These are phyloP conservation scores for Fusarium staphyleae DNA, from an alignment of 2,329 filamentous ascomycete species.

Conservation along the genomic window DNA sequence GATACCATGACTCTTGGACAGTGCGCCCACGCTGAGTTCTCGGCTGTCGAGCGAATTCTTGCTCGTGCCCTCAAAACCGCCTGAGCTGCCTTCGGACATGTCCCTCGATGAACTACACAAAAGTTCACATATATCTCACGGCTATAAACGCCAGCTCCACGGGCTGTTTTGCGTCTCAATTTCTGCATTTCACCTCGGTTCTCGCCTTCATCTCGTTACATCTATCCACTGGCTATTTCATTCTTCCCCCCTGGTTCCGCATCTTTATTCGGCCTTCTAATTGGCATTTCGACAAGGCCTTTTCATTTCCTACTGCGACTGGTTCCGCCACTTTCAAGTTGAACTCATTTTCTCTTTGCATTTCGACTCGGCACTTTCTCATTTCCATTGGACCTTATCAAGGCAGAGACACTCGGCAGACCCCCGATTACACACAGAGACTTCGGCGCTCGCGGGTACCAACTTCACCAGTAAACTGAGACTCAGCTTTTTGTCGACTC, in stretches of 20 bases:
- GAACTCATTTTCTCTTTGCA: slow-evolving; percentile 1
- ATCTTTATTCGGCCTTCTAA: neutral
- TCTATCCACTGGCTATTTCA: neutral
- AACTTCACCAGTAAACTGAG: slow-evolving; percentile 10
- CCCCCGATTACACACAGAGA: neutral
- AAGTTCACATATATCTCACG: neutral
- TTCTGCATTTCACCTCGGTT: neutral
- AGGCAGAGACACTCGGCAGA: slow-evolving; percentile 1
- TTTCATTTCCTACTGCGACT: neutral
- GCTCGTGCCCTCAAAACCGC: slow-evolving; percentile 47
- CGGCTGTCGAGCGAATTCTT: slow-evolving; percentile 58
- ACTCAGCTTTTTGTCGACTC: slow-evolving; percentile 28
- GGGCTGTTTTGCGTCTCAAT: neutral
- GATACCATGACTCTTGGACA: slow-evolving; percentile 58
- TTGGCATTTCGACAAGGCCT: slow-evolving; percentile 4
- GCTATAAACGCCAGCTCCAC: neutral
- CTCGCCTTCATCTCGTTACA: neutral
- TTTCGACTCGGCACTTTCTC: neutral
- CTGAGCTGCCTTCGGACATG: neutral
- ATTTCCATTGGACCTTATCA: neutral
- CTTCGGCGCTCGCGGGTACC: slow-evolving; percentile 6
- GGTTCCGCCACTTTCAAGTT: neutral
- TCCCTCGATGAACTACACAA: neutral
- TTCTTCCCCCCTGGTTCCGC: neutral
- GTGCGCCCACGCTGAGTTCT: slow-evolving; percentile 56